These are phyloP conservation scores for Leccinum huronense DNA, from an alignment of 1,284 basidiomycete genomes.

Conservation along the genomic window DNA sequence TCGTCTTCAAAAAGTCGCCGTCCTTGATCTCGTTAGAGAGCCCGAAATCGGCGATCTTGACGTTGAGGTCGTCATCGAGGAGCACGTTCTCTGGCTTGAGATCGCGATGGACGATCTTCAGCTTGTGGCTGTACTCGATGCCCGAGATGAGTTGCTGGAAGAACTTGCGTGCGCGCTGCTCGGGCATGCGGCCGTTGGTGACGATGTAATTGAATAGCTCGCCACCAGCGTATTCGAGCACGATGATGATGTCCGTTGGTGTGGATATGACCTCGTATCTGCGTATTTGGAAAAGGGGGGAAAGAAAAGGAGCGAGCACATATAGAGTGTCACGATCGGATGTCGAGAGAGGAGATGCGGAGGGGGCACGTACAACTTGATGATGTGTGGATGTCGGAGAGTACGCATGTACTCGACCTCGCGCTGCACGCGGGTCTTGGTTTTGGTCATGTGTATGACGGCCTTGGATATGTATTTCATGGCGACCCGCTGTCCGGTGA, in stretches of 20 bases:
- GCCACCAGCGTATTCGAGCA: slow-evolving; percentile 89
- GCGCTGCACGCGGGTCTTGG: slow-evolving; percentile 87
- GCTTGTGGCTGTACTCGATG: slow-evolving; percentile 91
- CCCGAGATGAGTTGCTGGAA: slow-evolving; percentile 97
- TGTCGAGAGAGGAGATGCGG: slow-evolving; percentile 1
- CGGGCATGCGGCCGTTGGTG: slow-evolving; percentile 82
- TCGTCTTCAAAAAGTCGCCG: slow-evolving; percentile 92
- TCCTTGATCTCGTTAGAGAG: slow-evolving; percentile 93
- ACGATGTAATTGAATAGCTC: slow-evolving; percentile 98
- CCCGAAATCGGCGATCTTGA: slow-evolving; percentile 97
- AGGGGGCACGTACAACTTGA: slow-evolving; percentile 75
- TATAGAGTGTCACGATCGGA: slow-evolving; percentile 13
- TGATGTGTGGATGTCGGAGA: slow-evolving; percentile 90
- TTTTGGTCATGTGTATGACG: slow-evolving; percentile 89
- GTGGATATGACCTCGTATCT: slow-evolving; percentile 97
- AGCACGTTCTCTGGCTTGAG: slow-evolving; percentile 92
- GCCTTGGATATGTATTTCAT: slow-evolving; percentile 98
- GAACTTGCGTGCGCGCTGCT: slow-evolving; percentile 82
- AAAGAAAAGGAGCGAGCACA: not conserved
- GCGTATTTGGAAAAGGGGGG: not conserved
- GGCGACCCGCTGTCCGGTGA: slow-evolving; percentile 94
- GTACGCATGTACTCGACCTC: slow-evolving; percentile 96
- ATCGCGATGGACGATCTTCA: slow-evolving; percentile 95
- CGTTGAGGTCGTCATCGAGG: slow-evolving; percentile 74
- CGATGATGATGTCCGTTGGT: slow-evolving; percentile 92